These are phyloP conservation scores for Trichocomaceae sp. DNA, from an alignment of 2,329 filamentous ascomycete species.

Conservation along the genomic window DNA sequence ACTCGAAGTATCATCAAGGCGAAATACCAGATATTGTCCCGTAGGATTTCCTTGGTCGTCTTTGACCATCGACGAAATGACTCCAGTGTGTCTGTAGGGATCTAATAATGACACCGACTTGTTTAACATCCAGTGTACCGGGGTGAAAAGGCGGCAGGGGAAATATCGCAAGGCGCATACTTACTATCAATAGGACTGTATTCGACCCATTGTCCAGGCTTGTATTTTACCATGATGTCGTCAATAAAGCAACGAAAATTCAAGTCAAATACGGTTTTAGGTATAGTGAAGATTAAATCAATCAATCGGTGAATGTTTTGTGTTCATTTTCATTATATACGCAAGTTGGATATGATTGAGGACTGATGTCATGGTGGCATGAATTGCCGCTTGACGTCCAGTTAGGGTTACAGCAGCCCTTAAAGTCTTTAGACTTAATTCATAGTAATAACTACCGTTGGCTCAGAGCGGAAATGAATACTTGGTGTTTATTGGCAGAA, in stretches of 20 bases:
- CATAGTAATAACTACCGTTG: neutral
- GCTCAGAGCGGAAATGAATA: neutral
- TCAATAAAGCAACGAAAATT: neutral
- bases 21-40: slow-evolving; percentile 9
- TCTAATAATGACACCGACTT: neutral
- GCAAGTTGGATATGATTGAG: neutral
- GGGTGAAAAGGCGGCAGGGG: neutral
- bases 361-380: slow-evolving; percentile 9
- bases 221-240: slow-evolving; percentile 8
- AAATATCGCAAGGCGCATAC: neutral
- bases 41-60: slow-evolving; percentile 6
- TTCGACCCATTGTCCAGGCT: slow-evolving; percentile 13
- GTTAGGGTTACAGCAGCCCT: neutral
- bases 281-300: neutral
- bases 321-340: neutral
- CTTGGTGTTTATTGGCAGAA: too few species aligned
- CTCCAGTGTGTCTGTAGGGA: slow-evolving; percentile 11
- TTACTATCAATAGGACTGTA: slow-evolving; percentile 13
- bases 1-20: neutral
- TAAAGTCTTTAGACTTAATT: neutral
- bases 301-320: neutral
- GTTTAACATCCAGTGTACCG: neutral
- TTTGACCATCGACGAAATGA: slow-evolving; percentile 7
- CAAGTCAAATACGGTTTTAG: neutral
- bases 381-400: neutral